Evolutionary conservation across 1,139 yeast species (phyloP).

Genomic region (Saccharomyces hybrid): DNA sequence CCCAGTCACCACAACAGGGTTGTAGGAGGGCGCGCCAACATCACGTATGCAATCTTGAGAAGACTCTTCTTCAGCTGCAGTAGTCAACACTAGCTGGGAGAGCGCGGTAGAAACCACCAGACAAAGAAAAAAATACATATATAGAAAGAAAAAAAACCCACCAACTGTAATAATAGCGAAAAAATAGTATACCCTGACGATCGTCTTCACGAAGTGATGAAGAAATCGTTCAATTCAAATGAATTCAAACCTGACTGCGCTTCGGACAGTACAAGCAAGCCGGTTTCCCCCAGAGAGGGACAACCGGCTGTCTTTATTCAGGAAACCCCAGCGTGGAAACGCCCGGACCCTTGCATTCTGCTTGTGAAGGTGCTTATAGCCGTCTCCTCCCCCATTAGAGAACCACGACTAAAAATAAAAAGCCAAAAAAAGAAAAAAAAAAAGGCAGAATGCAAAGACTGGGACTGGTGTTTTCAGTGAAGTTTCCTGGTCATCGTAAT

Average conservation of each 20-base stretch:
- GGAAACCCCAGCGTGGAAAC: neutral
- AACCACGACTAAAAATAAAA: neutral
- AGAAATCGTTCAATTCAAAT: conserved; percentile 20
- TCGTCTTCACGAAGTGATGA: conserved; percentile 9
- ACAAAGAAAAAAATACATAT: neutral
- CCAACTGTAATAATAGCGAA: neutral
- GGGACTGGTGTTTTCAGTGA: neutral
- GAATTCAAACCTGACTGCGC: conserved; percentile 30
- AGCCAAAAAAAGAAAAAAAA: neutral
- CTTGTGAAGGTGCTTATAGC: neutral
- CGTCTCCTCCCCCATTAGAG: neutral
- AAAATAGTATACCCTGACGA: neutral
- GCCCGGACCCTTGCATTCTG: neutral
- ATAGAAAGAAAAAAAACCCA: neutral
- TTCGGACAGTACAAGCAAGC: conserved; percentile 21
- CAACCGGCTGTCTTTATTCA: neutral
- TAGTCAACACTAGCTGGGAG: neutral
- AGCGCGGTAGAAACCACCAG: neutral
- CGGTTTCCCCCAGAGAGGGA: neutral
- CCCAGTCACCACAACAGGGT: conserved; percentile 1
- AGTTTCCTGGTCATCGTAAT: conserved; percentile 21
- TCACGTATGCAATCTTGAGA: neutral
- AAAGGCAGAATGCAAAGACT: neutral
- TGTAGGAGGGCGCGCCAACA: conserved; percentile 6
- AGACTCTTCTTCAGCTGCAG: neutral